Percentiles rank a stretch among this genome's conserved stretches.
phyloP scores from a whole-genome alignment of 108 stramenopile genomes.

The Cyclotella baltica region DNA sequence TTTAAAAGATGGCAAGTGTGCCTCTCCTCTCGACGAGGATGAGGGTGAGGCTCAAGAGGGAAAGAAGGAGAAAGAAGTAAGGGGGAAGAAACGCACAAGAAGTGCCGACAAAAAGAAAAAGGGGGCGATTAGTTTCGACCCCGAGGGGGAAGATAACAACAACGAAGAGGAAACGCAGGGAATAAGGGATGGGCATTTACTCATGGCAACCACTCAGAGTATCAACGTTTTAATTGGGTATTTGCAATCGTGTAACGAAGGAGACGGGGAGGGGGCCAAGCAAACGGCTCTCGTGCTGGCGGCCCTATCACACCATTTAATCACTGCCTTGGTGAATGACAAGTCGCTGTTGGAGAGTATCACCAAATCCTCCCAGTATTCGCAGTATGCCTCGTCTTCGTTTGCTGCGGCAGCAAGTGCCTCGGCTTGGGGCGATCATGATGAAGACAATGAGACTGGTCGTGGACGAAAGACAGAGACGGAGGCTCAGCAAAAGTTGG shows the following conservation, averaged over 20 bases:
- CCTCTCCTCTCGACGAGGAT: neutral
- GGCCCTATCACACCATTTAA: conserved; percentile 32
- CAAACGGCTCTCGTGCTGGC: conserved; percentile 22
- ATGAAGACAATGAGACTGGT: neutral
- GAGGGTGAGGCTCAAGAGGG: conserved; percentile 2
- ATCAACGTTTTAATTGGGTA: conserved; percentile 41
- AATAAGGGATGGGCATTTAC: conserved; percentile 37
- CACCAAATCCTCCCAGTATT: conserved; percentile 34
- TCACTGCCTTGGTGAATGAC: conserved; percentile 33
- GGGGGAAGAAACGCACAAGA: conserved; percentile 22
- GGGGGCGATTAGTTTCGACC: conserved; percentile 11
- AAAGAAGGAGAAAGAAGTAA: neutral
- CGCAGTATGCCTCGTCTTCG: neutral
- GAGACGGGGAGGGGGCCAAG: neutral
- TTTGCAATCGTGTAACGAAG: neutral
- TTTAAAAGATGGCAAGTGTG: conserved; percentile 30
- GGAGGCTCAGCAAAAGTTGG: conserved; percentile 15
- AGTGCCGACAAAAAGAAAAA: conserved; percentile 26
- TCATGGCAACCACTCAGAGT: conserved; percentile 47
- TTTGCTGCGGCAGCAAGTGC: neutral
- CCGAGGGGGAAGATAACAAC: neutral
- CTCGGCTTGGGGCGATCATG: neutral
- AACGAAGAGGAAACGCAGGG: neutral
- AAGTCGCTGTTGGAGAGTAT: conserved; percentile 39
- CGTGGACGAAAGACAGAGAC: conserved; percentile 2